Percentiles rank a stretch among this genome's conserved stretches.
phyloP scores from a whole-genome alignment of 2,329 filamentous ascomycete species.

The Aspergillus ibericus region DNA sequence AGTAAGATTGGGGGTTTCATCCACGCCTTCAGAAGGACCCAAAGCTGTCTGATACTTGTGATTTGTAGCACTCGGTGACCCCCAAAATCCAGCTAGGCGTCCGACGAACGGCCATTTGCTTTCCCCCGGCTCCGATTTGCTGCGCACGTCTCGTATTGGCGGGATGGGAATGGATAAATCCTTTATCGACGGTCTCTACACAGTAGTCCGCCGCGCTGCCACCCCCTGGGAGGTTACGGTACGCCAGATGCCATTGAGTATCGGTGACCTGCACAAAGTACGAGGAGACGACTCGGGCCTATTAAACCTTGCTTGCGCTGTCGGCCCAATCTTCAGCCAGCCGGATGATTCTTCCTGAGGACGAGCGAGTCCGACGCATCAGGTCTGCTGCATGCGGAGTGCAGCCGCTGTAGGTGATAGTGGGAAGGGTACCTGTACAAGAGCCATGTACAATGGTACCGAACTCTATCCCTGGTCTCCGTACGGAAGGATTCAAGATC shows the following conservation, averaged over 20 bases:
- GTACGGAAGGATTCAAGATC: neutral
- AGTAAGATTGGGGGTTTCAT: neutral
- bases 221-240: neutral
- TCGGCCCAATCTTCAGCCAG: constrained; percentile 4
- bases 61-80: neutral
- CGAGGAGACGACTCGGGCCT: neutral
- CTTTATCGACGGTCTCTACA: neutral
- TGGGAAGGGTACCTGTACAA: neutral
- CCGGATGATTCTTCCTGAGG: constrained; percentile 8
- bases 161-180: neutral
- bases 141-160: constrained; percentile 3
- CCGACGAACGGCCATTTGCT: constrained; percentile 1
- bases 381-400: constrained; percentile 19
- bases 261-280: neutral
- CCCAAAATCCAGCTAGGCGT: neutral
- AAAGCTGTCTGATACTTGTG: neutral
- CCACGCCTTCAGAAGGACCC: neutral
- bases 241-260: neutral
- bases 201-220: neutral
- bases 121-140: constrained; percentile 17
- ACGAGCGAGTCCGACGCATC: constrained; percentile 7
- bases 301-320: constrained; percentile 5
- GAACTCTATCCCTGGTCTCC: neutral
- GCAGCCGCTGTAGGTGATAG: constrained; percentile 8
- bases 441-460: too few species aligned